phyloP scores from a whole-genome alignment of 306 rosid species.

The Quercus mongolica region DNA sequence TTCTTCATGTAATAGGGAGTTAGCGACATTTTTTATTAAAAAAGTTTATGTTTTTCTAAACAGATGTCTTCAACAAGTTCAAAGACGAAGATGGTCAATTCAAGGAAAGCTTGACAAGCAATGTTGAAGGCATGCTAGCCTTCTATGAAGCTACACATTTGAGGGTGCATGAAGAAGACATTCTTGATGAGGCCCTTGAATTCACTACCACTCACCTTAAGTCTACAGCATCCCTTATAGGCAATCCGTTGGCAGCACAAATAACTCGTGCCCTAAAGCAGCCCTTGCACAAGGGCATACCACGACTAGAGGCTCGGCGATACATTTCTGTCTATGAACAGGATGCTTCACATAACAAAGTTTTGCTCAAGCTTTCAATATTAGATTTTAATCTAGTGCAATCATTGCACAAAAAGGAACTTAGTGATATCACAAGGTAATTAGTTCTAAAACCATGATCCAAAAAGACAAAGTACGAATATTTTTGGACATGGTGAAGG shows the following conservation, averaged over 20 bases:
- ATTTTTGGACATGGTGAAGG: too few species aligned
- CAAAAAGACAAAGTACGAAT: background rate
- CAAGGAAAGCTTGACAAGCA: background rate
- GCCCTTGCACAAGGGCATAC: conserved; percentile 29
- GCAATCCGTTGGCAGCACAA: too few species aligned
- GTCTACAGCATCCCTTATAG: too few species aligned
- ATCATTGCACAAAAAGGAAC: conserved; percentile 36
- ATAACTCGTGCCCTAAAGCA: background rate
- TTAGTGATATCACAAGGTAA: conserved; percentile 22
- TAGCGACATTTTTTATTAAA: too few species aligned
- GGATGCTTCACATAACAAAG: conserved; percentile 22
- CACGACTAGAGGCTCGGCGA: conserved; percentile 32
- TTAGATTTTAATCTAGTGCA: conserved; percentile 49
- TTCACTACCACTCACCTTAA: conserved; percentile 15
- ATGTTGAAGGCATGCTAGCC: conserved; percentile 34
- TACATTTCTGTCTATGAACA: conserved; percentile 34
- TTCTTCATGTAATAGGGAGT: too few species aligned
- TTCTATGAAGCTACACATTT: conserved; percentile 50
- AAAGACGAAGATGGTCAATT: conserved; percentile 30
- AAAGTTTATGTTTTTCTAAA: background rate
- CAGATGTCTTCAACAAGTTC: conserved; percentile 40
- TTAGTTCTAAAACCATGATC: background rate
- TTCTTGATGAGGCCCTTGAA: conserved; percentile 43
- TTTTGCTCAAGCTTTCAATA: conserved; percentile 39
- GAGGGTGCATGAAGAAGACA: conserved; percentile 34